Evolutionary conservation across 2,329 filamentous ascomycete species (phyloP).

Genomic region (Penicillium psychrosexuale): DNA sequence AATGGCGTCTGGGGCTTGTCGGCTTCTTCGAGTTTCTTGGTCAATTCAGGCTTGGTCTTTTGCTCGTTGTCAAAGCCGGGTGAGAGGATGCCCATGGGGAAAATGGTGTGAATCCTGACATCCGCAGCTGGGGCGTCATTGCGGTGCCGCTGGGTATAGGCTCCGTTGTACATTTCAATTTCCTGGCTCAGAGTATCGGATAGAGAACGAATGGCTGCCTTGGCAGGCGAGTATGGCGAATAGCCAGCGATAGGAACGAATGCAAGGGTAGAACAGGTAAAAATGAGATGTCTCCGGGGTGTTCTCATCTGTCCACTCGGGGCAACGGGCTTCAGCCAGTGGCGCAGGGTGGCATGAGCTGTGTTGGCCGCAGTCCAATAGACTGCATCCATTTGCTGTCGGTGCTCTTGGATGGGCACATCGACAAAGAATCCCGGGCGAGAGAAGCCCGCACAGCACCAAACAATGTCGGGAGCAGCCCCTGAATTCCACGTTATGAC

Average conservation of each 20-base stretch:
- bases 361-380: slow-evolving; percentile 86
- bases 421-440: slow-evolving; percentile 76
- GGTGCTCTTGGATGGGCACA: slow-evolving; percentile 62
- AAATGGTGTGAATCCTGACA: slow-evolving; percentile 77
- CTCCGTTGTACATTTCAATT: slow-evolving; percentile 76
- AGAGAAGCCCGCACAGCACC: slow-evolving; percentile 79
- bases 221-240: slow-evolving; percentile 75
- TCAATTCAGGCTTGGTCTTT: slow-evolving; percentile 73
- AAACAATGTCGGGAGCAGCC: slow-evolving; percentile 75
- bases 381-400: slow-evolving; percentile 85
- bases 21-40: slow-evolving; percentile 72
- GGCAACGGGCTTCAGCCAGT: slow-evolving; percentile 60
- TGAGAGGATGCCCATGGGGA: slow-evolving; percentile 76
- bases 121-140: slow-evolving; percentile 54
- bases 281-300: slow-evolving; percentile 69
- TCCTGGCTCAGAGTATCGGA: slow-evolving; percentile 83
- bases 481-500: slow-evolving; percentile 75
- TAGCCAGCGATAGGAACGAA: slow-evolving; percentile 81
- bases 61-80: slow-evolving; percentile 76
- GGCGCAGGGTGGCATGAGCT: slow-evolving; percentile 71
- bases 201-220: slow-evolving; percentile 78
- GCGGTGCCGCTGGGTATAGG: slow-evolving; percentile 42
- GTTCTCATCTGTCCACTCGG: slow-evolving; percentile 33
- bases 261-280: slow-evolving; percentile 75
- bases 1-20: slow-evolving; percentile 78